Percentiles rank a stretch among this genome's conserved stretches.
phyloP scores from a whole-genome alignment of 2,329 filamentous ascomycete genomes.

The Colletotrichum filicis region DNA sequence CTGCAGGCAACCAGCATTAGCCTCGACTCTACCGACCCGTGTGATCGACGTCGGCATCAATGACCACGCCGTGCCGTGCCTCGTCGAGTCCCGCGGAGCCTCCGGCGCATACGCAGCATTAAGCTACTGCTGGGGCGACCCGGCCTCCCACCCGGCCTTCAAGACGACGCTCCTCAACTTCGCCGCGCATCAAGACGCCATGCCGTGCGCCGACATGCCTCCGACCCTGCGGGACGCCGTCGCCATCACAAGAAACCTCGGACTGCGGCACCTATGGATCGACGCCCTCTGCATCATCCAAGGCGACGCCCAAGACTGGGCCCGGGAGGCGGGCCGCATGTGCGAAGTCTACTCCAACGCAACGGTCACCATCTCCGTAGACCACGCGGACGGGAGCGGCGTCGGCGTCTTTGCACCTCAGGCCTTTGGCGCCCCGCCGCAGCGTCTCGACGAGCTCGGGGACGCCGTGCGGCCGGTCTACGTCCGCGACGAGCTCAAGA shows the following conservation, averaged over 20 bases:
- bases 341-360: background rate
- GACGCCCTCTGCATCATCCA: slow-evolving; percentile 13
- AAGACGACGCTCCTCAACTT: background rate
- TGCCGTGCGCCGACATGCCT: background rate
- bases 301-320: background rate
- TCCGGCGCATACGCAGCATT: slow-evolving; percentile 3
- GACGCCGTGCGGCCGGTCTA: background rate
- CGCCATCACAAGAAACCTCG: background rate
- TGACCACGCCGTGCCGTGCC: no score
- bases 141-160: background rate
- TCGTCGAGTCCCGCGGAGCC: background rate
- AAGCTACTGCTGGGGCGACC: slow-evolving; percentile 9
- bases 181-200: background rate
- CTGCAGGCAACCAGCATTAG: background rate
- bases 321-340: background rate
- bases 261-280: background rate
- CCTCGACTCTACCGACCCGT: background rate
- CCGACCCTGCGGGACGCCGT: background rate
- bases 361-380: background rate
- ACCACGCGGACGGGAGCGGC: background rate
- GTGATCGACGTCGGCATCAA: background rate
- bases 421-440: background rate
- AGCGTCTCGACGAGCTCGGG: background rate
- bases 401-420: background rate
- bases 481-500: background rate